phyloP scores from a whole-genome alignment of 805 yeast genomes.

The Kuraishia floccosa region DNA sequence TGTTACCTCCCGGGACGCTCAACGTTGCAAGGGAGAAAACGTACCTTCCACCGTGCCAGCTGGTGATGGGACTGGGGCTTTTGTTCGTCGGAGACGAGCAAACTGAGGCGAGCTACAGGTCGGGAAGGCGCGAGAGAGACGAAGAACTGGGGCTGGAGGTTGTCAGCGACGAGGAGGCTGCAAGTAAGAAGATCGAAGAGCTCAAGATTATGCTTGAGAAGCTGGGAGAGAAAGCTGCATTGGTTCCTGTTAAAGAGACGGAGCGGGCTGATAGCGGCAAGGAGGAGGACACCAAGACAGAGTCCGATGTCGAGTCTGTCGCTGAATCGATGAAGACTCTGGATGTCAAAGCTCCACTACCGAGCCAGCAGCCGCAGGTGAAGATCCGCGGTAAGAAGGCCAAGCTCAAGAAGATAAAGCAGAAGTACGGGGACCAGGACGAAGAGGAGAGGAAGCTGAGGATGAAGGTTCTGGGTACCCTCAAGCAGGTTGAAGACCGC shows the following conservation, averaged over 20 bases:
- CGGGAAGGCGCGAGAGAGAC: conserved; percentile 11
- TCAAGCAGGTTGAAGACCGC: conserved; percentile 38
- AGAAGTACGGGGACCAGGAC: conserved; percentile 85
- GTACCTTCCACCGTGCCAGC: conserved; percentile 63
- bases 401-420: conserved; percentile 70
- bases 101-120: conserved; percentile 23
- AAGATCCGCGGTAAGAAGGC: conserved; percentile 77
- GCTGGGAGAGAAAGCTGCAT: conserved; percentile 6
- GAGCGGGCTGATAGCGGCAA: neutral
- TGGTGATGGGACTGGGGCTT: conserved; percentile 85
- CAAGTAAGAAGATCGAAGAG: conserved; percentile 14
- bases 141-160: conserved; percentile 16
- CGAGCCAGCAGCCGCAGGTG: conserved; percentile 17
- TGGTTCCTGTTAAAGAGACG: conserved; percentile 2
- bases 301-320: conserved; percentile 7
- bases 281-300: conserved; percentile 2
- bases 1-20: conserved; percentile 54
- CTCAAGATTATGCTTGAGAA: conserved; percentile 17
- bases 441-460: conserved; percentile 71
- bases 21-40: conserved; percentile 41
- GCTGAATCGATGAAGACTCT: conserved; percentile 2
- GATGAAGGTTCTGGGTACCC: conserved; percentile 77
- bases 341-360: conserved; percentile 5
- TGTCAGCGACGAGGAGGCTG: conserved; percentile 15
- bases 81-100: conserved; percentile 61